Base-by-base conservation (phyloP, 148 eudicot species). In the Rhododendron ferrugineum region DNA sequence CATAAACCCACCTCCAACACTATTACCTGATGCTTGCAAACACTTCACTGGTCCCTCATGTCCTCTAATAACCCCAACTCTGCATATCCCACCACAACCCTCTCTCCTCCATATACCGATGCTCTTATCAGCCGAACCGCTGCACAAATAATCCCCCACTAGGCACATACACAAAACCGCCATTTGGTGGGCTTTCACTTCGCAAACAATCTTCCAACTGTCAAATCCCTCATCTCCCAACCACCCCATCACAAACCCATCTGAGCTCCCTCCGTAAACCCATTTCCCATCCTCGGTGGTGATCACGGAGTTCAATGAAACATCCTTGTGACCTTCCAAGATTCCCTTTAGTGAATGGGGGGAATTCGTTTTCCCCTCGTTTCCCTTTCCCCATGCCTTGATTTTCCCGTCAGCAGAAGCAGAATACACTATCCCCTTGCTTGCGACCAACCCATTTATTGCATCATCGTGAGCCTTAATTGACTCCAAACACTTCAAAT, bases 381-480 rank as follows among this genome's bases (percentile, higher is more conserved):
- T 85, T 11, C 77, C 83, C 66, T 84, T 87, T 5, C 82, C 91
- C 94, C 94, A 94, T 0, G 88, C 93, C 85, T 94, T 95, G 83
- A 96, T 89, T 64, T 89, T 96, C 50, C 99, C 98, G 80, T 96
- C 99, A 0, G 98, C 93, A 0, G 99, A 94, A 36, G 94, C 96
- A 0, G 99, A 93, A 78, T 90, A 96, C 2, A 94, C 92, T 30
- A 85, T 28, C 15, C 91, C 91, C 0, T 85, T 86, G 30, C 85
- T 88, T 0, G 92, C 92, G 0, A 84, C 87, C 10, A 94, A 16
- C 15, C 93, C 93, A 62, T 94, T 94, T 1, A 96, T 92, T 0
- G 99, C 99, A 36, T 96, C 97, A 68, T 94, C 98, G 14, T 94
- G 99, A 0, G 98, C 99, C 79, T 90, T 87, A 13, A 96, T 93